Percentiles rank a stretch among this genome's conserved stretches.
These are phyloP conservation scores for Lactuca sativa DNA, from an alignment of 129 eudicot genomes.

Conservation along the genomic window DNA sequence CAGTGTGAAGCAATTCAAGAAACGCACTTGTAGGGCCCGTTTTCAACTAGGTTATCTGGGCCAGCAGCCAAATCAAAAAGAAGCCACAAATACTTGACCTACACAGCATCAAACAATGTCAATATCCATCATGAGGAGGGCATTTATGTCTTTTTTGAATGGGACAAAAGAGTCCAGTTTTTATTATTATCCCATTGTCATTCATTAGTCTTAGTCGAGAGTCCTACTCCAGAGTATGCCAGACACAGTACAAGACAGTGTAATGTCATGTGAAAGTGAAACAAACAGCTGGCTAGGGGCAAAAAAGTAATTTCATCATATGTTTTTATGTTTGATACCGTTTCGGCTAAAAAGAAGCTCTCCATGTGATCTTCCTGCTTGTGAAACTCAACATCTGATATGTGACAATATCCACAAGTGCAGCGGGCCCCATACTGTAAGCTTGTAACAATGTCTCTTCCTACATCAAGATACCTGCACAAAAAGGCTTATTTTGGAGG, in stretches of 20 bases:
- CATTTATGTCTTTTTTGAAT: not conserved
- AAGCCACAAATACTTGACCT: constrained; percentile 97
- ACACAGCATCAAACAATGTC: constrained; percentile 17
- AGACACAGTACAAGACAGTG: too few species aligned
- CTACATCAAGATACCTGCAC: constrained; percentile 89
- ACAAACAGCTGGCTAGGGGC: not conserved
- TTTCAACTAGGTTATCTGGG: constrained; percentile 90
- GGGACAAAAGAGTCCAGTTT: too few species aligned
- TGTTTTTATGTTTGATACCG: constrained; percentile 46
- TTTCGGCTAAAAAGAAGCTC: constrained; percentile 97
- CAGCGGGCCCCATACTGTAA: constrained; percentile 90
- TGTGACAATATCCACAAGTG: constrained; percentile 98
- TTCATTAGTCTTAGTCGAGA: too few species aligned
- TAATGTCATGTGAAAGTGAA: too few species aligned
- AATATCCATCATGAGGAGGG: not conserved
- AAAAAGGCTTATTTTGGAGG: not conserved
- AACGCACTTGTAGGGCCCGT: constrained; percentile 92
- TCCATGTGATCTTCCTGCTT: constrained; percentile 98
- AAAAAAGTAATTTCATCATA: not conserved
- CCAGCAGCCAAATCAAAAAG: constrained; percentile 96
- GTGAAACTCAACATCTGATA: constrained; percentile 89
- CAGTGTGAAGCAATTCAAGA: not conserved
- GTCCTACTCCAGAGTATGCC: too few species aligned
- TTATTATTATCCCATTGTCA: not conserved
- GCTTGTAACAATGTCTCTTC: constrained; percentile 86